Conservation (phyloP, 352 stramenopile species). For the Pythium sukuiense region DNA sequence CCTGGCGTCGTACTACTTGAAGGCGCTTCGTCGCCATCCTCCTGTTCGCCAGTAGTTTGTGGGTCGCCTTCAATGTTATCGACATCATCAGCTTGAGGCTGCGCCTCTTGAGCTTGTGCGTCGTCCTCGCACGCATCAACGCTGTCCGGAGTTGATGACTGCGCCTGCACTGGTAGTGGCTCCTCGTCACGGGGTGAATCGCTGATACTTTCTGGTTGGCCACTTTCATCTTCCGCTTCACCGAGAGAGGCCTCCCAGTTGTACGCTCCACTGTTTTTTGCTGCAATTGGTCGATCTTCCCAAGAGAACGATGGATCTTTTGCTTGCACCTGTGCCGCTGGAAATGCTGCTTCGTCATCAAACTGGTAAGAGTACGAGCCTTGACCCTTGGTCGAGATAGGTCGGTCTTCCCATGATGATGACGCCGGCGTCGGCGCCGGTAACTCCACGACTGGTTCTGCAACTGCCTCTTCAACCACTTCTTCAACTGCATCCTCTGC, state of each 20-base stretch:
- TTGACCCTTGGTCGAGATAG: slow-evolving; percentile 1
- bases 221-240: neutral
- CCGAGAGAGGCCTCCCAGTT: slow-evolving; percentile 8
- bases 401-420: slow-evolving; percentile 18
- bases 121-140: neutral
- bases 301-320: slow-evolving; percentile 2
- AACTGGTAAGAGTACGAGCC: neutral
- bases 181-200: neutral
- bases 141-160: too few species aligned
- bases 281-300: slow-evolving; percentile 19
- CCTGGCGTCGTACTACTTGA: neutral
- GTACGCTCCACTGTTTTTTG: slow-evolving; percentile 12
- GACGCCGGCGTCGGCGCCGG: neutral
- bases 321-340: neutral
- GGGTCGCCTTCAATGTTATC: neutral
- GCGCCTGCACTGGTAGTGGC: neutral
- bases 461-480: neutral
- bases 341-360: neutral
- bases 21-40: neutral
- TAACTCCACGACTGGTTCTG: neutral
- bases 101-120: neutral
- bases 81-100: neutral
- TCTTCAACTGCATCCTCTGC: neutral
- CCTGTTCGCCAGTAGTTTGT: neutral
- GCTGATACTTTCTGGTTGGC: neutral